Evolutionary conservation across 139 green algal genomes (phyloP).

Genomic region (Edaphochlamys debaryana): DNA sequence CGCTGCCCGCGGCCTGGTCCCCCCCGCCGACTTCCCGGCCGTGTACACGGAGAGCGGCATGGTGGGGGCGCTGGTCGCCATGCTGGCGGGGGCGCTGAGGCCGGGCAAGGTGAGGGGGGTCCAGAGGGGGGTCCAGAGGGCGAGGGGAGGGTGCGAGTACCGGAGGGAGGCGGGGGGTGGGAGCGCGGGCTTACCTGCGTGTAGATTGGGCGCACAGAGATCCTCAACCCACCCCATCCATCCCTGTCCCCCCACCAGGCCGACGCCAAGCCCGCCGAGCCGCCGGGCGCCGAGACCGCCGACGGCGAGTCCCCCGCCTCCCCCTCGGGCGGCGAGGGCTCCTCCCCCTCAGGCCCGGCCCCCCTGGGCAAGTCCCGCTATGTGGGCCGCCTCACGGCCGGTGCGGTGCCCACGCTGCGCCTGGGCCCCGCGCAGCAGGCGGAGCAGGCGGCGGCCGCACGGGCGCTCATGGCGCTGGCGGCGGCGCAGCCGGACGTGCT

Average conservation of each 20-base stretch:
- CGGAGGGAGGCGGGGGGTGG: not conserved
- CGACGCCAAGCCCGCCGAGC: too few relatives aligned
- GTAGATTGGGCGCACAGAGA: too few relatives aligned
- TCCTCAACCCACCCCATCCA: too few relatives aligned
- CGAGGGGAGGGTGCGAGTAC: too few relatives aligned
- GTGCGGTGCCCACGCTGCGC: conserved; percentile 6
- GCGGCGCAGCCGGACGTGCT: conserved; percentile 11
- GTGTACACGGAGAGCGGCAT: conserved; percentile 24
- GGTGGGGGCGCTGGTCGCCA: conserved; percentile 15
- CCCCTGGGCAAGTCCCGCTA: conserved; percentile 22
- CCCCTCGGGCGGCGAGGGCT: too few relatives aligned
- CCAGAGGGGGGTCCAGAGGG: too few relatives aligned
- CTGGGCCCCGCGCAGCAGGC: conserved; percentile 47
- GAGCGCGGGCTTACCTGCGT: too few relatives aligned
- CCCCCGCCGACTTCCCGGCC: not conserved
- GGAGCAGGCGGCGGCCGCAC: conserved; percentile 42
- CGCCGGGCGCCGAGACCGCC: too few relatives aligned
- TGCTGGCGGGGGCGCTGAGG: conserved; percentile 22
- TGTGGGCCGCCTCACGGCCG: not conserved
- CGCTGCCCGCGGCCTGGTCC: conserved; percentile 20
- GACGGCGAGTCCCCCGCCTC: too few relatives aligned
- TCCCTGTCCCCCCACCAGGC: too few relatives aligned
- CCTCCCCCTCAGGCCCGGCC: too few relatives aligned
- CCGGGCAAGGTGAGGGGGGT: not conserved
- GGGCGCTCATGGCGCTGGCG: conserved; percentile 17